Evolutionary conservation across 2,329 filamentous ascomycete species (phyloP), one percentile per base, ranked within the genome.

Genomic region (Exophiala sp.): DNA sequence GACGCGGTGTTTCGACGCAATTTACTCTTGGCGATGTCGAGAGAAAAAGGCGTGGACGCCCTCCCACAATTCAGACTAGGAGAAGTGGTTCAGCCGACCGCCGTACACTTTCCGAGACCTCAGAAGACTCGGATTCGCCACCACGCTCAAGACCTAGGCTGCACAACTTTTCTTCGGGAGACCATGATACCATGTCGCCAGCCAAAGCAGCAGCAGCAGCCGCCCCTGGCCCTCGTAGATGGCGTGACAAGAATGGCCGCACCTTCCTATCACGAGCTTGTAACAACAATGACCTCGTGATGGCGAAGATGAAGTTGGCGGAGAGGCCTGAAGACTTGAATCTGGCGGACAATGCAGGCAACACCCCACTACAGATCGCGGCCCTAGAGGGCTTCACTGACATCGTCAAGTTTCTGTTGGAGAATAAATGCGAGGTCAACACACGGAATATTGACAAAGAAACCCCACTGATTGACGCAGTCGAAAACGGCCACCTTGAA

Each of bases 321-420:
- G 87, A 94, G 64, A 80, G 89, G 16, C 89, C 88, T 0, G 87
- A 94, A 55, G 89, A 97, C 66, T 69, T 97, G 46, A 87, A 98
- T 60, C 79, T 90, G 50, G 82, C 87, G 19, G 93, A 98, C 64
- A 94, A 95, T 65, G 93, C 93, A 11, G 88, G 88, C n/a, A 97
- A 97, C 63, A 94, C 91, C 1, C 93, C 93, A 19, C 74, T 98
- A 27, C 93, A 98, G 67, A 93, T 95, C 58, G 91, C 93, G 27
- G 83, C 90, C 24, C 76, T 98, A 50, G 85, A 93, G 63, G 93
- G 93, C 5, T 86, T 84, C 65, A 83, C 83, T 24, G 81, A 93
- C 47, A 90, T 97, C 49, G 93, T 97, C 32, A 83, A 86, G 64
- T 85, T 95, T 46, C 72, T 98, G 32, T 82, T 98, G 55, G 80